Evolutionary conservation across 805 yeast genomes (phyloP).

Genomic region (Ogataea siamensis): DNA sequence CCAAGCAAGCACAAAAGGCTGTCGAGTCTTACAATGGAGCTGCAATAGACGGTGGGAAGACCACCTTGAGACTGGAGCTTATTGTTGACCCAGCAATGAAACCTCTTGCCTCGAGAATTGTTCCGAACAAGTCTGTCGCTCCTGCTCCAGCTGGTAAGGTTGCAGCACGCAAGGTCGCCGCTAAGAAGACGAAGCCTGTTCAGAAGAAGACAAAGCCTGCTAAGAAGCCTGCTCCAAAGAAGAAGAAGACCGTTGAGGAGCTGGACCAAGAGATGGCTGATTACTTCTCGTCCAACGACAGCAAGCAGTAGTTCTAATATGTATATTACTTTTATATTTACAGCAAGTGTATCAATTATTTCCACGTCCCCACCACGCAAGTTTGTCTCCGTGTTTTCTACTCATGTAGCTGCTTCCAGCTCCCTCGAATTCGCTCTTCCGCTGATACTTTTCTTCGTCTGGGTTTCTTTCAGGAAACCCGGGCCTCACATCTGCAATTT

Average conservation of each 20-base stretch:
- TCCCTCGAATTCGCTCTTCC: slow-evolving; percentile 69
- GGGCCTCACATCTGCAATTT: slow-evolving; percentile 31
- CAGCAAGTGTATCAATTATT: slow-evolving; percentile 11
- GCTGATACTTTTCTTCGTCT: slow-evolving; percentile 38
- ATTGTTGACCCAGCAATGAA: slow-evolving; percentile 80
- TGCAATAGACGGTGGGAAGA: slow-evolving; percentile 85
- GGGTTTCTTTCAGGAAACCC: slow-evolving; percentile 33
- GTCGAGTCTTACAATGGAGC: slow-evolving; percentile 86
- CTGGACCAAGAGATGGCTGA: slow-evolving; percentile 98
- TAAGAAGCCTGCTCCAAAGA: slow-evolving; percentile 30
- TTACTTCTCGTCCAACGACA: slow-evolving; percentile 67
- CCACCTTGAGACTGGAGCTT: slow-evolving; percentile 74
- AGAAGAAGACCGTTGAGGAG: slow-evolving; percentile 80
- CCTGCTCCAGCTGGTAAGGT: slow-evolving; percentile 11
- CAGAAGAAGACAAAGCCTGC: slow-evolving; percentile 25
- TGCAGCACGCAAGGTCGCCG: slow-evolving; percentile 27
- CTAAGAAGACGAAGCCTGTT: slow-evolving; percentile 52
- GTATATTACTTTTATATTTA: slow-evolving; percentile 5
- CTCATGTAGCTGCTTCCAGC: slow-evolving; percentile 60
- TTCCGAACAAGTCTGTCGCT: slow-evolving; percentile 39
- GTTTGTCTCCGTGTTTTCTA: slow-evolving; percentile 37
- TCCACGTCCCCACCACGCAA: slow-evolving; percentile 23
- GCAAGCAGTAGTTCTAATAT: slow-evolving; percentile 7
- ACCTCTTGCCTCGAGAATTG: slow-evolving; percentile 73
- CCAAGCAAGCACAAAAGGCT: slow-evolving; percentile 72